Base-by-base conservation (phyloP, 2,329 filamentous ascomycete species). In the Rhynchosporium secalis region DNA sequence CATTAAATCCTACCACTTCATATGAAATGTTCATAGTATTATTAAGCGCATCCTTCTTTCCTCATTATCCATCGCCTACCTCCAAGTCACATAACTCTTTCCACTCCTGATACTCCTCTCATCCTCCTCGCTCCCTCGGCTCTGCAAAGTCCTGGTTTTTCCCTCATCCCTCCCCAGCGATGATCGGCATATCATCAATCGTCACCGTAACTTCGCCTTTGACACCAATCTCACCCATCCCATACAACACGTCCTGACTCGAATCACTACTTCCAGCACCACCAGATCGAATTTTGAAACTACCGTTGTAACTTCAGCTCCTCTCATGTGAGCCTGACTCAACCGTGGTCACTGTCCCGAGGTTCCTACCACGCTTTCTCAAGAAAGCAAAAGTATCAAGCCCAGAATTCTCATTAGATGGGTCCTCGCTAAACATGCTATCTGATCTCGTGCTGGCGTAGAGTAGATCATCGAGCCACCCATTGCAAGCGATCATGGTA, bases 401-500 rank as follows among this genome's bases (percentile, higher is more conserved):
- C 0, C 83, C 83, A 0, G 78, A 78, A 20, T 83, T 79, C 10
- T 78, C 75, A 0, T 72, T 72, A 0, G 77, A 75, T 3, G 75
- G 74, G 2, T 65, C 66, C 45, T 78, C 76, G 8, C 79, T 69
- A 61, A 84, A 84, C 38, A 85, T 75, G 58, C 85, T 83, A n/a
- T 78, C 76, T 20, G 79, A 77, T 38, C 82, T 76, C 0, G 81
- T 84, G 1, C 77, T 79, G 3, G 80, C 78, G 66, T 84, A 86
- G 3, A 86, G 70, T 0, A 81, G 62, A 7, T 83, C 81, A 64
- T 86, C 83, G 7, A 85, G 75, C 74, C 78, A 82, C 9, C 83
- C 83, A 61, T 84, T 84, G 36, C 78, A 81, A 0, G 81, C 79
- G 38, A 87, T 83, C 74, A 88, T 80, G 1, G 79, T 78, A 1